These are phyloP conservation scores for Mikania micrantha DNA, from an alignment of 129 eudicot species.

Conservation along the genomic window DNA sequence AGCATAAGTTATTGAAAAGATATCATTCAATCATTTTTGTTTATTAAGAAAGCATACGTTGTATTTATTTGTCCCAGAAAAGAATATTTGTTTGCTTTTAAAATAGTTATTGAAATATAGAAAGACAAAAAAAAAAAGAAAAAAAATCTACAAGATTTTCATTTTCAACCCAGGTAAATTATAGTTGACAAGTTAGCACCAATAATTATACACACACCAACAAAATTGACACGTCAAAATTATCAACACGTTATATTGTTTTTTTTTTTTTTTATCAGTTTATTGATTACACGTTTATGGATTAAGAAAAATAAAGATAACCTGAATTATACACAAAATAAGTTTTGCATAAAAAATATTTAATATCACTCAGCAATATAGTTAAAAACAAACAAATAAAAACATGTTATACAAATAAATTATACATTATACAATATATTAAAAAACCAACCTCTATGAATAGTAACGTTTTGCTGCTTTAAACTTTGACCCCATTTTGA, in stretches of 20 bases:
- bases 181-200: slow-evolving; percentile 5
- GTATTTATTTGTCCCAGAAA: slow-evolving; percentile 12
- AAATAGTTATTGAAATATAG: not conserved
- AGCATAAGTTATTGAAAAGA: not conserved
- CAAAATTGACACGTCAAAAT: not conserved
- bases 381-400: no score
- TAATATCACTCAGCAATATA: no score
- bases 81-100: slow-evolving; percentile 13
- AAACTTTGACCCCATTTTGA: no score
- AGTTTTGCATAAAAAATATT: not conserved
- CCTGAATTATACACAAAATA: not conserved
- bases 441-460: no score
- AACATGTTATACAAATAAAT: no score
- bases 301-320: not conserved
- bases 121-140: no score
- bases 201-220: slow-evolving; percentile 2
- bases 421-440: no score
- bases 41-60: slow-evolving; percentile 11
- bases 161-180: not conserved
- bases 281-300: not conserved
- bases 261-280: no score
- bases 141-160: not conserved
- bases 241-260: no score
- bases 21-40: not conserved
- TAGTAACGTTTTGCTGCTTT: no score